Conservation (phyloP, 805 yeast genomes). For the Teunomyces kruisii region DNA sequence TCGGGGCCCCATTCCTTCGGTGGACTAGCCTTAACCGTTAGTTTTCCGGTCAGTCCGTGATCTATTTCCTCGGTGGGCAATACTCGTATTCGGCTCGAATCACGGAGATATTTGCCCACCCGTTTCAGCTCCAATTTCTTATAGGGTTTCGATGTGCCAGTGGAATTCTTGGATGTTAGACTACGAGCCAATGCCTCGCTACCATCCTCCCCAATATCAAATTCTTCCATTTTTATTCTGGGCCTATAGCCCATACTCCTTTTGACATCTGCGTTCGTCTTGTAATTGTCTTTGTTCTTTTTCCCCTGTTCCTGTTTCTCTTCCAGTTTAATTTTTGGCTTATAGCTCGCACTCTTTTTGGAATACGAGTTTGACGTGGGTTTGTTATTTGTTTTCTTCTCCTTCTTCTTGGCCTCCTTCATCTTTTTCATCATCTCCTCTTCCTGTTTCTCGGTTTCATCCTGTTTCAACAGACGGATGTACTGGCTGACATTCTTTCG, state of each 20-base stretch:
- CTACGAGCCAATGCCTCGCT: conserved; percentile 2
- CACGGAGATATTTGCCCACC: neutral
- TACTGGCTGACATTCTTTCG: conserved; percentile 16
- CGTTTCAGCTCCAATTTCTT: neutral
- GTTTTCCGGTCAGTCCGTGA: conserved; percentile 5
- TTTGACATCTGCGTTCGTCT: neutral
- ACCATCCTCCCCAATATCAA: conserved; percentile 9
- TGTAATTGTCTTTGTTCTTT: neutral
- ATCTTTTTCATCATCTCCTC: neutral
- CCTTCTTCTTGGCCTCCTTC: neutral
- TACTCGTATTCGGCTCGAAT: neutral
- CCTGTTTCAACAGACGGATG: conserved; percentile 10
- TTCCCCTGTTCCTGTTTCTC: conserved; percentile 1
- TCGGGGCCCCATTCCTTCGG: neutral
- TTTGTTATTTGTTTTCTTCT: neutral
- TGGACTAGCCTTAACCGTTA: conserved; percentile 7
- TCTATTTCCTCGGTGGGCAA: neutral
- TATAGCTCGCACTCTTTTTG: neutral
- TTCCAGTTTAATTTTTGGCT: neutral
- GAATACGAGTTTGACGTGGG: neutral
- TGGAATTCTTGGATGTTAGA: neutral
- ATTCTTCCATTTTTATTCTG: conserved; percentile 4
- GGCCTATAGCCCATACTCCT: neutral
- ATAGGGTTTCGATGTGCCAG: neutral
- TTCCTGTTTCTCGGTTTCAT: conserved; percentile 1